These are phyloP conservation scores for Lipomyces japonicus DNA, from an alignment of 805 yeast species.

Conservation along the genomic window DNA sequence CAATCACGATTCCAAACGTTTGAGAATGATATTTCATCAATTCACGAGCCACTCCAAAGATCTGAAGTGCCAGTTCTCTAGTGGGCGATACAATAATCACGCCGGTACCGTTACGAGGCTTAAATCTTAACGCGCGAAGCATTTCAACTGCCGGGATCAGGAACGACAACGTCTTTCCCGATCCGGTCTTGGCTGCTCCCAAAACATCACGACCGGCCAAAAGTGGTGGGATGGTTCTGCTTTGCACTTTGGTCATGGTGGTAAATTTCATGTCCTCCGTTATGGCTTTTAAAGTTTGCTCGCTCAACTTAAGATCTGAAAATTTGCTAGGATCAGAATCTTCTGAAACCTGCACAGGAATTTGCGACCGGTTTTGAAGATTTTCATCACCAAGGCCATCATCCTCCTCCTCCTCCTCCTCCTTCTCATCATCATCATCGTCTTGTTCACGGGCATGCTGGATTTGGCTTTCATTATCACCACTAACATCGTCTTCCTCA, in stretches of 20 bases:
- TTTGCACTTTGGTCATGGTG: slow-evolving; percentile 90
- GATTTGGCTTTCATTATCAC: slow-evolving; percentile 32
- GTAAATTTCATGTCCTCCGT: slow-evolving; percentile 77
- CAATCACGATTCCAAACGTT: slow-evolving; percentile 94
- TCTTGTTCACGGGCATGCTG: neutral
- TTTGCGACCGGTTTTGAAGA: slow-evolving; percentile 23
- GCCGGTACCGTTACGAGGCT: slow-evolving; percentile 98
- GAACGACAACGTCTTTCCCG: slow-evolving; percentile 96
- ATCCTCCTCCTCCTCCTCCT: slow-evolving; percentile 32
- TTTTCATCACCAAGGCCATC: slow-evolving; percentile 10
- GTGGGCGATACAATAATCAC: slow-evolving; percentile 95
- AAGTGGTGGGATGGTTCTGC: slow-evolving; percentile 92
- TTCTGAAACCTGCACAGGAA: neutral
- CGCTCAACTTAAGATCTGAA: slow-evolving; percentile 63
- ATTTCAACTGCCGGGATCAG: slow-evolving; percentile 93
- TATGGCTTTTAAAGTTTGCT: slow-evolving; percentile 77
- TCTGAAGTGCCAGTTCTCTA: slow-evolving; percentile 94
- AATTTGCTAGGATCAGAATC: slow-evolving; percentile 36
- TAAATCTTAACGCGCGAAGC: slow-evolving; percentile 83
- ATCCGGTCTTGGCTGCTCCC: slow-evolving; percentile 99
- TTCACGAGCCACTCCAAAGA: slow-evolving; percentile 96
- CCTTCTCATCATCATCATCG: slow-evolving; percentile 34
- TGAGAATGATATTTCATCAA: slow-evolving; percentile 86
- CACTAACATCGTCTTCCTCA: slow-evolving; percentile 38
- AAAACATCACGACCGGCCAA: slow-evolving; percentile 95